phyloP scores from a whole-genome alignment of 768 basidiomycete species.

The Daedaleopsis sinensis region DNA sequence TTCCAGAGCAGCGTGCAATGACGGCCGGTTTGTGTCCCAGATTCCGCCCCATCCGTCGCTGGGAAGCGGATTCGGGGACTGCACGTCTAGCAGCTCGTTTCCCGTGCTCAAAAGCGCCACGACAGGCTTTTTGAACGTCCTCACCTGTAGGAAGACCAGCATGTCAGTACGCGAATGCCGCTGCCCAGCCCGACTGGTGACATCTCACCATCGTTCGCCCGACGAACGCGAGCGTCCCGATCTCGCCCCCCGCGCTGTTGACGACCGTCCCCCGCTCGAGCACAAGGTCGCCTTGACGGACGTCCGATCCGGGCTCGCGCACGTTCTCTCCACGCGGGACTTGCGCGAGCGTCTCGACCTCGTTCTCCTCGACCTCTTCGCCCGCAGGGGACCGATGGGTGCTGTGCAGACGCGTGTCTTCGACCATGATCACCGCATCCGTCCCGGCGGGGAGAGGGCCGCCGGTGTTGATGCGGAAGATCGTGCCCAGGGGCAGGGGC shows the following conservation, averaged over 20 bases:
- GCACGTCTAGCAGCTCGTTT: slow-evolving; percentile 75
- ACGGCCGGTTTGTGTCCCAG: slow-evolving; percentile 87
- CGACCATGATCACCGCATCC: slow-evolving; percentile 90
- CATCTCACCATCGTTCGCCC: slow-evolving; percentile 65
- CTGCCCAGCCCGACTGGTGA: neutral
- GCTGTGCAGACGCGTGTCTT: slow-evolving; percentile 81
- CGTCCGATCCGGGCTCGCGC: slow-evolving; percentile 74
- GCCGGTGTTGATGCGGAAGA: slow-evolving; percentile 86
- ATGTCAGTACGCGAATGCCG: neutral
- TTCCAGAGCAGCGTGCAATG: slow-evolving; percentile 68
- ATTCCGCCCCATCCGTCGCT: slow-evolving; percentile 65
- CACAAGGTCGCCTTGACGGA: slow-evolving; percentile 65
- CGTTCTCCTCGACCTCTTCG: slow-evolving; percentile 63
- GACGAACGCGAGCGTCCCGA: slow-evolving; percentile 82
- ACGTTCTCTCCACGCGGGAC: slow-evolving; percentile 72
- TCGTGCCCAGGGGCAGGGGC: slow-evolving; percentile 49
- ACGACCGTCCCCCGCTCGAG: slow-evolving; percentile 65
- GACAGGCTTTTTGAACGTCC: slow-evolving; percentile 69
- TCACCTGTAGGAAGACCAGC: slow-evolving; percentile 48
- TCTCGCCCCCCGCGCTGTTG: slow-evolving; percentile 72
- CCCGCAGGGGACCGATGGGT: slow-evolving; percentile 43
- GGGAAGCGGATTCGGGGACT: slow-evolving; percentile 39
- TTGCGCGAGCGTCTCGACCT: slow-evolving; percentile 68
- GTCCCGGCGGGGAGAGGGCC: slow-evolving; percentile 75
- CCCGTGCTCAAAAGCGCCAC: slow-evolving; percentile 87